Evolutionary conservation across 192 early-diverging fungal genomes (phyloP), one percentile per base, ranked within the genome.

Genomic region (Mortierella antarctica): DNA sequence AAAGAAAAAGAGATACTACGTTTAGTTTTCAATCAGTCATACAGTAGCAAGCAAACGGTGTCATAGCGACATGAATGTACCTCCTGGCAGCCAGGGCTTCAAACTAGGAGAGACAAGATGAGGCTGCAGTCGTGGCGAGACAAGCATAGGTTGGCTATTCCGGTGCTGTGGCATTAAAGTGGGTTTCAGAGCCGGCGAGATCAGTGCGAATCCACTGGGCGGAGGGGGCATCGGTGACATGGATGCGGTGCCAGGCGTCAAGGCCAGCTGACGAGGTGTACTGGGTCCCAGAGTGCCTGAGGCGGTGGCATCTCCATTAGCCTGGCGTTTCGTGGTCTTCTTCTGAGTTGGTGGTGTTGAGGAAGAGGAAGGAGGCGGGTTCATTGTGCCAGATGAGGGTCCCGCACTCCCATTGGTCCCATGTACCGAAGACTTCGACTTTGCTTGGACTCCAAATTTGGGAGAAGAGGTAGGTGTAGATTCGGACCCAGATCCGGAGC

Each of bases 151-250:
- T 1, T 31, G 40, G 23, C 57, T 67, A 7, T 64, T 64, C 3
- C 75, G 75, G 45, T 79, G 71, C 55, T 64, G 64, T 31, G 61
- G 63, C 63, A 78, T 70, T 42, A 71, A 15, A 0, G 75, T 79
- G 13, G 75, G 75, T 57, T 79, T 79, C 7, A 79, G 21, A 4
- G 75, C 75, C 3, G 75, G 75, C 0, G 75, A 79, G 21, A 79
- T 79, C 18, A 79, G 31, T 14, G 75, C 55, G 46, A 79, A 79
- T 47, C 75, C 69, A 55, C 47, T 79, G 4, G 75, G 49, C 18
- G 75, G 74, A 60, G 74, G 75, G 13, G 75, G 68, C 75, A 79
- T 79, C 5, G 74, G 74, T 14, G 74, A 70, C 67, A 70, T 78
- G 18, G 53, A 39, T 6, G 74, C 52, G 1, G 48, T 45, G 39